These are phyloP conservation scores for Geotrichum cucujoidarum DNA, from an alignment of 1,139 yeast genomes.

Conservation along the genomic window DNA sequence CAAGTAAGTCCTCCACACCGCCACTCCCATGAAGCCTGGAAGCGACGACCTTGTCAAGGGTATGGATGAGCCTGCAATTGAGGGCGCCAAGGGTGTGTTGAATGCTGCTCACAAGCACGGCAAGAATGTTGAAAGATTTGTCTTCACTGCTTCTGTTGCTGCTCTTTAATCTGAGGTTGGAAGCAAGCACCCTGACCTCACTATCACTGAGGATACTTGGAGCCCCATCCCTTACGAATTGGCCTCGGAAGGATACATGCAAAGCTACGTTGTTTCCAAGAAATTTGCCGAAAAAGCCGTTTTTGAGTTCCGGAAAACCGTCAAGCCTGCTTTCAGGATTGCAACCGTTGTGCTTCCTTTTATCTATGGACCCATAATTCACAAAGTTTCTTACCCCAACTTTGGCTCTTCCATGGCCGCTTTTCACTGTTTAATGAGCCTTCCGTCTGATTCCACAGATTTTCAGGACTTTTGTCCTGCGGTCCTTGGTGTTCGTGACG, in stretches of 20 bases:
- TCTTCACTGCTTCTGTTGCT: constrained; percentile 48
- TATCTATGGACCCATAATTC: constrained; percentile 46
- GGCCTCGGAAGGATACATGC: constrained; percentile 23
- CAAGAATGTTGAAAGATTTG: constrained; percentile 47
- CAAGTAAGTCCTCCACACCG: constrained; percentile 41
- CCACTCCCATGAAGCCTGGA: constrained; percentile 40
- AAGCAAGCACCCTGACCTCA: constrained; percentile 20
- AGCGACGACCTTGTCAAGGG: constrained; percentile 29
- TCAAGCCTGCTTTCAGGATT: constrained; percentile 38
- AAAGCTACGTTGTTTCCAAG: constrained; percentile 37
- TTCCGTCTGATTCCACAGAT: background rate
- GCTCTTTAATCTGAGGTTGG: constrained; percentile 29
- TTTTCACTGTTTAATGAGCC: background rate
- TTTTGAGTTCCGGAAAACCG: constrained; percentile 41
- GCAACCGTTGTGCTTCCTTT: constrained; percentile 44
- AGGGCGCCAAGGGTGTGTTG: constrained; percentile 46
- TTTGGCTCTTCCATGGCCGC: constrained; percentile 30
- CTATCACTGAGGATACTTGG: constrained; percentile 39
- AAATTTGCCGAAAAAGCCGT: constrained; percentile 40
- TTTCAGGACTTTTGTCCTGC: background rate
- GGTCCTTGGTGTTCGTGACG: constrained; percentile 6
- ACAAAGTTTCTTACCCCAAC: constrained; percentile 26
- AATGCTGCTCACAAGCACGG: constrained; percentile 43
- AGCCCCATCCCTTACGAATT: constrained; percentile 39
- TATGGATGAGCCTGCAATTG: constrained; percentile 45